Evolutionary conservation across 192 early-diverging fungal species (phyloP).

Genomic region (Diversispora epigaea): DNA sequence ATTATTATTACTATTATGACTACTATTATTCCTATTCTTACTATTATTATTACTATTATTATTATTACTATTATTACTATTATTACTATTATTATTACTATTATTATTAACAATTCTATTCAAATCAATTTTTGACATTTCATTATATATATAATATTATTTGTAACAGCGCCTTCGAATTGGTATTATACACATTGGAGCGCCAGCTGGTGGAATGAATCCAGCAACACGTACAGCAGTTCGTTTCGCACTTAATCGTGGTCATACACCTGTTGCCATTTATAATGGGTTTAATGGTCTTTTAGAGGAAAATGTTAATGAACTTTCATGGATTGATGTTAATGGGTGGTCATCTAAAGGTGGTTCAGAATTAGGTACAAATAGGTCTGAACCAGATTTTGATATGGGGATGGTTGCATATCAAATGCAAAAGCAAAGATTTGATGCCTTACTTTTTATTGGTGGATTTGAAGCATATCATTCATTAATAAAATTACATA

Average conservation of each 20-base stretch:
- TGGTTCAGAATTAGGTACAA: conserved; percentile 92
- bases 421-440: conserved; percentile 85
- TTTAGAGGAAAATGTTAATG: conserved; percentile 74
- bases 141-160: not conserved
- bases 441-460: conserved; percentile 89
- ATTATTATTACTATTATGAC: too few species aligned
- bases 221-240: conserved; percentile 87
- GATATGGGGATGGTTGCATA: conserved; percentile 89
- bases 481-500: conserved; percentile 68
- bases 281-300: conserved; percentile 92
- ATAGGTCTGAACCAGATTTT: conserved; percentile 83
- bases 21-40: too few species aligned
- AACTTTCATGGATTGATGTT: conserved; percentile 79
- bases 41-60: too few species aligned
- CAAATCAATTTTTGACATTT: not conserved
- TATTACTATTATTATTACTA: too few species aligned
- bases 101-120: not conserved
- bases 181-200: conserved; percentile 90
- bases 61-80: too few species aligned
- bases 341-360: conserved; percentile 90
- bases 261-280: conserved; percentile 85
- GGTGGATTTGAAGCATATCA: conserved; percentile 97
- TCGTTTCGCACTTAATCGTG: conserved; percentile 81
- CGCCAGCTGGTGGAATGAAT: conserved; percentile 98
- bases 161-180: conserved; percentile 65